Base-by-base conservation (phyloP, 768 basidiomycete genomes). In the Suillus subaureus region DNA sequence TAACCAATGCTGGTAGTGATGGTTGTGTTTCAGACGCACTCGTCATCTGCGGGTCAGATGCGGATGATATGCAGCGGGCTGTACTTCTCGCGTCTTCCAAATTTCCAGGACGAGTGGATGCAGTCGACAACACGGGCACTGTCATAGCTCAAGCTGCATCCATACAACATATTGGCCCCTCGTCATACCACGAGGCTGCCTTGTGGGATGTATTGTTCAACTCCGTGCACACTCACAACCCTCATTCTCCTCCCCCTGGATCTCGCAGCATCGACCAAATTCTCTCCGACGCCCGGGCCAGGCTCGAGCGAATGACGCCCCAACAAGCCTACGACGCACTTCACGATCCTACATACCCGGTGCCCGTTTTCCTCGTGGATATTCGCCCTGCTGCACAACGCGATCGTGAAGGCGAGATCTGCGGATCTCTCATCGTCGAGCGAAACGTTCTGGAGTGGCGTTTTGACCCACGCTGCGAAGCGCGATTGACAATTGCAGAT, bases 391-490 rank as follows among this genome's bases (percentile, higher is more conserved):
- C 80, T 45, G 82, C 81, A 6, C 85, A 91, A 73, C 84, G 92
- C 18, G 80, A 80, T 6, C 73, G 72, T 56, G 78, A 84, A 35
- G 92, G 92, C 0, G 81, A 77, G 0, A 89, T 93, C 63, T 80
- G 80, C 9, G 90, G 92, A 0, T 84, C 91, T 23, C 77, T 93
- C 63, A 77, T 90, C 61, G 84, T 93, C 64, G 92, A 93, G 70
- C 83, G 92, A 28, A 93, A 91, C 71, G 84, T 87, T 6, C 81
- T 94, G 61, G 92, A 94, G 73, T 92, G 91, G 90, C 83, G 86
- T 28, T 88, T 94, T 69, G 92, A 94, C 75, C 92, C 92, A 6
- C 81, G 90, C 63, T 82, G 79, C 69, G 79, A 83, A 6, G 79
- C 83, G 18, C 80, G 88, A 40, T 76, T 93, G 61, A 76, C 84